Evolutionary conservation across 2,329 filamentous ascomycete species (phyloP), one percentile per base, ranked within the genome.

Genomic region (Cryphonectria radicalis): DNA sequence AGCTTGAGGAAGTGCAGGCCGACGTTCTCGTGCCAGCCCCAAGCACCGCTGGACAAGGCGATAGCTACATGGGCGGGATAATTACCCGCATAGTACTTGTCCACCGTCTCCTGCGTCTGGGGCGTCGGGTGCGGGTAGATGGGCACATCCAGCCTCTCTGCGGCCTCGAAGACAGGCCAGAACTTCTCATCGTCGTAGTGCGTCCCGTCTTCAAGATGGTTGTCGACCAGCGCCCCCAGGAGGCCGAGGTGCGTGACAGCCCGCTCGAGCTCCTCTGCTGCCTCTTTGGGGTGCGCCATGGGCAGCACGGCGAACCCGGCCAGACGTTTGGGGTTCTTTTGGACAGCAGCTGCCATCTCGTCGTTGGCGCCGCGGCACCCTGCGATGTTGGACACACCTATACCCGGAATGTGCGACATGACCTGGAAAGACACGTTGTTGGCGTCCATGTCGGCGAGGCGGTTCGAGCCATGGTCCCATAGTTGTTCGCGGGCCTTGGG

Each of bases 1-100:
- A 90, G 80, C 19, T 82, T 79, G 17, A 88, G 74, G 13, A 87
- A 74, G 66, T 85, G 84, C 43, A 88, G 75, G 0, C 81, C 86
- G 0, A 83, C 84, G 10, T 86, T 82, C 7, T 78, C 77, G 74
- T 89, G 87, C 83, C 86, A 87, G 10, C 85, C 85, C 78, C 82
- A 86, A 0, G 81, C 84, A 55, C 77, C 81, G 14, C 80, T 79
- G 13, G 81, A 81, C 65, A 88, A 77, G 13, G 78, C 76, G 17
- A 70, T 37, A 1, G 77, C 79, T 0, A 80, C 77, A 0, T 68
- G 71, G 2, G 76, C 69, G 19, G 75, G 69, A 74, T 79, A n/a
- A 4, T 53, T 68, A 17, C 57, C 35, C 7, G 70, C 68, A 13
- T 37, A 65, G 53, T 68, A 71, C 22, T 37, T 60, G 86, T 3